Conservation (phyloP, 768 basidiomycete species). For the Russula earlei region DNA sequence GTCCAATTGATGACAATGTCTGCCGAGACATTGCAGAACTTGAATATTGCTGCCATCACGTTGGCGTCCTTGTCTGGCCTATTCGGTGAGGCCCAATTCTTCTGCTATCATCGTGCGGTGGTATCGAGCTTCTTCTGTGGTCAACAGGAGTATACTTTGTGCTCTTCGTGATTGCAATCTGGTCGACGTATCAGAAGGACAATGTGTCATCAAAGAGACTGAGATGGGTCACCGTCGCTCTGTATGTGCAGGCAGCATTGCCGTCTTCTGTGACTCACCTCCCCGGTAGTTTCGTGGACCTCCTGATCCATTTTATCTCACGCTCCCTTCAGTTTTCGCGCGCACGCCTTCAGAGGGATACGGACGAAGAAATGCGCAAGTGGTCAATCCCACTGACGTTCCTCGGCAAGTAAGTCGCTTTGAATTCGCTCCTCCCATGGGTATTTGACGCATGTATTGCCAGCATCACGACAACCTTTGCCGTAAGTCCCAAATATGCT, state of each 20-base stretch:
- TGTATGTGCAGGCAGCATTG: slow-evolving; percentile 13
- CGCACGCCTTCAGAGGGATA: slow-evolving; percentile 13
- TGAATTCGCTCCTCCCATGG: too few relatives aligned
- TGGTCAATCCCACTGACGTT: slow-evolving; percentile 20
- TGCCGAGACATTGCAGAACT: slow-evolving; percentile 6
- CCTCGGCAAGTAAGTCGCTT: slow-evolving; percentile 5
- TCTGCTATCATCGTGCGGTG: neutral
- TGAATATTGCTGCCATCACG: slow-evolving; percentile 15
- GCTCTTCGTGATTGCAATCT: slow-evolving; percentile 21
- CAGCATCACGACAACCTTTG: slow-evolving; percentile 8
- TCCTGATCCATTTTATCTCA: slow-evolving; percentile 20
- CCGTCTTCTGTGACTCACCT: slow-evolving; percentile 21
- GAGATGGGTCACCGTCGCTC: slow-evolving; percentile 17
- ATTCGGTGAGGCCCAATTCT: slow-evolving; percentile 15
- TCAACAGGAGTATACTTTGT: slow-evolving; percentile 21
- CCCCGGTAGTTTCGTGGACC: slow-evolving; percentile 18
- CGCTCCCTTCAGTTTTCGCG: slow-evolving; percentile 20
- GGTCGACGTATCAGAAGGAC: slow-evolving; percentile 17
- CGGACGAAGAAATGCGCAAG: slow-evolving; percentile 12
- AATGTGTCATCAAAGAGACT: slow-evolving; percentile 11
- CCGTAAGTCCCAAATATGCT: neutral
- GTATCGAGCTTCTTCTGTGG: neutral
- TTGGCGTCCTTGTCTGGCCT: slow-evolving; percentile 18
- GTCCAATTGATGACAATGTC: neutral
- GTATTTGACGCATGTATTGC: neutral